phyloP scores from a whole-genome alignment of 1,284 basidiomycete species.

The Boletus hoseneyae region DNA sequence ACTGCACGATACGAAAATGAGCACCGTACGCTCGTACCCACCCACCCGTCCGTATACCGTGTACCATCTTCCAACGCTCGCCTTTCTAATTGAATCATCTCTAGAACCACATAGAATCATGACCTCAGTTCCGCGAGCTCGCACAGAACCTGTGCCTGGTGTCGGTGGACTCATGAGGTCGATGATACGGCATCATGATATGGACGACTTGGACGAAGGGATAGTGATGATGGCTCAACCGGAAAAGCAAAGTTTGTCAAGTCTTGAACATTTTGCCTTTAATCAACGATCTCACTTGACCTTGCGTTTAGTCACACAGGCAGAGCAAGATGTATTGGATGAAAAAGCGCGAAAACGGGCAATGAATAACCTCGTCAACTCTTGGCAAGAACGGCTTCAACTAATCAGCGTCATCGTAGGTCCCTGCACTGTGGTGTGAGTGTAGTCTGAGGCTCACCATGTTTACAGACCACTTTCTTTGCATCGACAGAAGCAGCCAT shows the following conservation, averaged over 20 bases:
- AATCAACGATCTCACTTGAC: neutral
- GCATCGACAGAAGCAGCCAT: constrained; percentile 53
- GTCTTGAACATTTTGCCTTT: neutral
- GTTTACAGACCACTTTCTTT: constrained; percentile 56
- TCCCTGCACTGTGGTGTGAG: constrained; percentile 2
- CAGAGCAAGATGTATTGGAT: constrained; percentile 46
- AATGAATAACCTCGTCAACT: constrained; percentile 47
- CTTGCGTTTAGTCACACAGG: constrained; percentile 40
- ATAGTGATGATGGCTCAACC: constrained; percentile 8
- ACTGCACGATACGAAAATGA: constrained; percentile 12
- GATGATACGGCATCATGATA: constrained; percentile 10
- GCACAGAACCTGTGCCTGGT: constrained; percentile 15
- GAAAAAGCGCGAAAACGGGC: constrained; percentile 44
- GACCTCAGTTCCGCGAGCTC: constrained; percentile 14
- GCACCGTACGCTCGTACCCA: constrained; percentile 6
- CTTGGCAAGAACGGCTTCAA: constrained; percentile 60
- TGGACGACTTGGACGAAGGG: constrained; percentile 18
- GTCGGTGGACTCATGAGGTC: constrained; percentile 20
- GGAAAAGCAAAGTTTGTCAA: constrained; percentile 21
- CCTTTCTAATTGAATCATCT: constrained; percentile 6
- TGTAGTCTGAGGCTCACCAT: neutral
- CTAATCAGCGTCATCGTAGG: constrained; percentile 57
- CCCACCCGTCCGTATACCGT: constrained; percentile 4
- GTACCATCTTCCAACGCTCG: neutral
- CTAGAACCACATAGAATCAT: constrained; percentile 18